Percentiles rank a stretch among this genome's conserved stretches.
These are phyloP conservation scores for Termitomyces sp. DNA, from an alignment of 768 basidiomycete genomes.

Conservation along the genomic window DNA sequence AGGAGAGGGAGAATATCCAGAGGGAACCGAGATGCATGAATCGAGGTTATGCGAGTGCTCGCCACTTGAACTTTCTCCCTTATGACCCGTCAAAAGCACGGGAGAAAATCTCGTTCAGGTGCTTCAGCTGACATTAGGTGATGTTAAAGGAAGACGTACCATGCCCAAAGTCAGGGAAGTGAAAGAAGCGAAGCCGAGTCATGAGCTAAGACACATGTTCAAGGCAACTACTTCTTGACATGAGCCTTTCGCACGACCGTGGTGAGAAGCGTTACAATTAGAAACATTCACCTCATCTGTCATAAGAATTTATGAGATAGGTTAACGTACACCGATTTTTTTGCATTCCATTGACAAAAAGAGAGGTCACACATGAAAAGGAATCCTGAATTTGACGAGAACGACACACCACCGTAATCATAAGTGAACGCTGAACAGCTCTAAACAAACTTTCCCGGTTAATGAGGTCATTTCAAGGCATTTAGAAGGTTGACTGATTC, in stretches of 20 bases:
- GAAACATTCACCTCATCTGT: neutral
- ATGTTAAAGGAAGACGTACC: neutral
- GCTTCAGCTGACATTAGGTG: neutral
- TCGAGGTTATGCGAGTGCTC: neutral
- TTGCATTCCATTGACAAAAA: neutral
- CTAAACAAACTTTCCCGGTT: neutral
- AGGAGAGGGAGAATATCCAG: neutral
- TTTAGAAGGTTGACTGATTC: neutral
- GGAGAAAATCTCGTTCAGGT: neutral
- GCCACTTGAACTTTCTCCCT: neutral
- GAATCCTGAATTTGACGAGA: neutral
- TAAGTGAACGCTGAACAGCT: neutral
- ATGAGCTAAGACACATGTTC: neutral
- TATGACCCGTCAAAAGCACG: neutral
- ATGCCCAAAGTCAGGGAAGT: neutral
- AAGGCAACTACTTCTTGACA: neutral
- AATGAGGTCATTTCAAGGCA: neutral
- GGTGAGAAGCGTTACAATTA: neutral
- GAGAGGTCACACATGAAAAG: neutral
- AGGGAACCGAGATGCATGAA: conserved; percentile 4
- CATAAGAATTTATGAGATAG: no score
- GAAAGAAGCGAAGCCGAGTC: neutral
- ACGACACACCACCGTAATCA: neutral
- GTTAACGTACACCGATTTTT: neutral
- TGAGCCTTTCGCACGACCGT: neutral